These are phyloP conservation scores for Rhodotorula glutinis DNA, from an alignment of 1,284 basidiomycete genomes.

Conservation along the genomic window DNA sequence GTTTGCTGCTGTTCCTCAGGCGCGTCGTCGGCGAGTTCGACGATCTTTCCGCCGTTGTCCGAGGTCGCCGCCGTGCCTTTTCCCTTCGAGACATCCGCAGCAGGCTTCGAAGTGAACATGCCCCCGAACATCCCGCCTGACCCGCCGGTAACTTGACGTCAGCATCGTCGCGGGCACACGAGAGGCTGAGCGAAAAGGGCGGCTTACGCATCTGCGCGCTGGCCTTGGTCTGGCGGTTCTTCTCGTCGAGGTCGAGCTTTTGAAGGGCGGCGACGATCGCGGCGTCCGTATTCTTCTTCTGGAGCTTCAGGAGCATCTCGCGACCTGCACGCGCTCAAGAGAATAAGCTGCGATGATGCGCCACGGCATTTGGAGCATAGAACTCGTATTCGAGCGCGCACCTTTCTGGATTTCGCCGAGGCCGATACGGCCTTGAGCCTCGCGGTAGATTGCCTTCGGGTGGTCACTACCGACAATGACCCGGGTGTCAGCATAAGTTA, in stretches of 20 bases:
- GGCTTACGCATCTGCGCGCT: conserved; percentile 14
- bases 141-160: no score
- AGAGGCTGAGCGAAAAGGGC: no score
- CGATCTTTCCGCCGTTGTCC: neutral
- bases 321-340: no score
- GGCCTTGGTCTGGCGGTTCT: neutral
- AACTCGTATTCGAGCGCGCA: no score
- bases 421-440: conserved; percentile 33
- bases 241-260: conserved; percentile 15
- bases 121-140: conserved; percentile 16
- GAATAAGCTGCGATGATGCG: no score
- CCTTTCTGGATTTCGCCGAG: conserved; percentile 15
- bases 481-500: no score
- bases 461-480: conserved; percentile 14
- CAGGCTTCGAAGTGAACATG: neutral
- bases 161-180: no score
- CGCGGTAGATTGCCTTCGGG: conserved; percentile 29
- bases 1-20: no score
- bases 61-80: no score
- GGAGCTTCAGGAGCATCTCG: conserved; percentile 20
- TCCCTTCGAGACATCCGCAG: no score
- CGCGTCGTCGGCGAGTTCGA: neutral
- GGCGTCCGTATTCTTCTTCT: conserved; percentile 22
- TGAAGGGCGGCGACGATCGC: conserved; percentile 20
- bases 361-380: no score